These are phyloP conservation scores for Penicillium fuscoglaucum DNA, from an alignment of 2,329 filamentous ascomycete species.

Conservation along the genomic window DNA sequence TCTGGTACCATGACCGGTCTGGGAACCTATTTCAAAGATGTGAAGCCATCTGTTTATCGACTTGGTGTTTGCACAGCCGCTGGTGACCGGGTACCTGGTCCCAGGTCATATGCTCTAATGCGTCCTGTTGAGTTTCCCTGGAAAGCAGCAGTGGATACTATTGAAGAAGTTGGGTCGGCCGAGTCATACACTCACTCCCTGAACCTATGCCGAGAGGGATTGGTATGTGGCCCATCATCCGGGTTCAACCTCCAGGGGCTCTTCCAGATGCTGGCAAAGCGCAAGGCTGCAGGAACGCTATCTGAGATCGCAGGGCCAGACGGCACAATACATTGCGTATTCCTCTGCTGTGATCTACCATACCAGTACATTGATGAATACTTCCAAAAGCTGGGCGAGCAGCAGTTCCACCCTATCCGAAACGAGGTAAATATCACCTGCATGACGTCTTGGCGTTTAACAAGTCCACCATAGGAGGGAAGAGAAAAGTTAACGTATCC, in stretches of 20 bases:
- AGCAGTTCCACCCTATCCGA: conserved; percentile 52
- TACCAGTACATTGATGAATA: conserved; percentile 65
- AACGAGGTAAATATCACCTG: conserved; percentile 42
- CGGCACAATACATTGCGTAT: conserved; percentile 56
- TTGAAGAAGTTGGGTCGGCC: conserved; percentile 58
- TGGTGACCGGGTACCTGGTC: conserved; percentile 60
- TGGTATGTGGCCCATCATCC: conserved; percentile 62
- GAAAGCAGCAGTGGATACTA: conserved; percentile 55
- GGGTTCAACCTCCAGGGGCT: conserved; percentile 59
- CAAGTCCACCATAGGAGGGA: conserved; percentile 8
- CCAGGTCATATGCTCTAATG: conserved; percentile 54
- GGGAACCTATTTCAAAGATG: conserved; percentile 51
- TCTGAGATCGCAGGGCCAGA: conserved; percentile 46
- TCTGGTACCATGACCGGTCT: conserved; percentile 54
- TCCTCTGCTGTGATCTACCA: conserved; percentile 63
- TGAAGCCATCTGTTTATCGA: conserved; percentile 44
- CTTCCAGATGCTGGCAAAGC: conserved; percentile 52
- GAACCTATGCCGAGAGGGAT: conserved; percentile 56
- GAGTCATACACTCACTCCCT: conserved; percentile 57
- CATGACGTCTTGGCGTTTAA: background rate
- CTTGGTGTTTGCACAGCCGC: conserved; percentile 57
- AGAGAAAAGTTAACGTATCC: background rate
- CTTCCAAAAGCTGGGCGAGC: conserved; percentile 55
- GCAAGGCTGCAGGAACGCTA: conserved; percentile 49
- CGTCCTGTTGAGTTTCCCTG: conserved; percentile 59